Evolutionary conservation across 2,329 filamentous ascomycete species (phyloP), one percentile per base, ranked within the genome.

Genomic region (Scedosporium aurantiacum): DNA sequence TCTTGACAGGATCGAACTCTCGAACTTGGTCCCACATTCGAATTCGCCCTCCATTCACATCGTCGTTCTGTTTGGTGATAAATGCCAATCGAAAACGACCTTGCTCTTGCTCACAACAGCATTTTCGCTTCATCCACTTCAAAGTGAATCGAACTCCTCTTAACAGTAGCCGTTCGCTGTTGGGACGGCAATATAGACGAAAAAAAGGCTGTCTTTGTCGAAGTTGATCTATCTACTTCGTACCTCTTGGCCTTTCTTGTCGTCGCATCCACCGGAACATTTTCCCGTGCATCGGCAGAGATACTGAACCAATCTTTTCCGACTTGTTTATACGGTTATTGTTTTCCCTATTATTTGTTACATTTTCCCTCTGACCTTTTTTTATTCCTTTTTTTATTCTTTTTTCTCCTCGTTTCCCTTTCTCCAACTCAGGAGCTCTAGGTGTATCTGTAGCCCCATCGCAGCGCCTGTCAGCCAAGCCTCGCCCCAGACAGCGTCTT

Each of bases 281-380:
- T 54, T 47, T 54, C 54, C 18, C 54, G 54, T 57, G 7, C 23
- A 57, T 54, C 50, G 50, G 50, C 50, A 54, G 50, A 54, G 50
- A 54, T 54, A 21, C 50, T 54, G 7, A 54, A 28, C 50, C 50
- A 54, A 54, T 54, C 50, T 57, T 57, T 37, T 8, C n/a, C 54
- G 27, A 37, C 5, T 32, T 8, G 14, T 40, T 32, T 37, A 32
- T 16, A 18, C 54, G 54, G 54, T 16, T 23, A 25, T 55, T 37
- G 21, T 57, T 57, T 3, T 37, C 14, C 28, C 54, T 40, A 10
- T 57, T 57, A 16, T 37, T 57, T 25, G 21, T 27, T 55, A 5
- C n/a, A 6, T 25, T 21, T 27, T 23, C 6, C 32, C 32, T 57
- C 54, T 23, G 23, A 14, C 14, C 50, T 8, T 21, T 23, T 55